phyloP scores from a whole-genome alignment of 177 flowering plant species.

The Vitis hybrid region DNA sequence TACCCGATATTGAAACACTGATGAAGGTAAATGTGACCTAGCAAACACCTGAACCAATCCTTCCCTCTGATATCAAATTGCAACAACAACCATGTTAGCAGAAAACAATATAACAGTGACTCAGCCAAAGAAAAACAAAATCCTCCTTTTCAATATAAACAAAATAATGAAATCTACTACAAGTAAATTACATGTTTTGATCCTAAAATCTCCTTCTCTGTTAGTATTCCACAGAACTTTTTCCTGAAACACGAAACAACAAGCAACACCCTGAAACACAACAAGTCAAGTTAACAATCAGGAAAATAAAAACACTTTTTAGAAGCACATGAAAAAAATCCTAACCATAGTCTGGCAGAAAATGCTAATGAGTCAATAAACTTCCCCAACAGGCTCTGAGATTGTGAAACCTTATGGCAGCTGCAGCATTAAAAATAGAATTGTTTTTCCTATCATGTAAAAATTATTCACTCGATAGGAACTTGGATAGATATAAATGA shows the following conservation, averaged over 20 bases:
- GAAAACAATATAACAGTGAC: slow-evolving; percentile 9
- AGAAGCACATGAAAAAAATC: slow-evolving; percentile 1
- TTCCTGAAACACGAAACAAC: slow-evolving; percentile 60
- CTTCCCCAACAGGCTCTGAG: slow-evolving; percentile 57
- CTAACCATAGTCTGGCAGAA: slow-evolving; percentile 83
- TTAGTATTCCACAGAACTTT: slow-evolving; percentile 60
- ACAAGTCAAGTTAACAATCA: slow-evolving; percentile 5
- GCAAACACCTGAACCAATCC: slow-evolving; percentile 73
- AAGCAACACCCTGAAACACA: slow-evolving; percentile 70
- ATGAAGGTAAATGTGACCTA: slow-evolving; percentile 46
- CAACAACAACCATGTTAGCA: slow-evolving; percentile 28
- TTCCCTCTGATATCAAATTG: slow-evolving; percentile 64
- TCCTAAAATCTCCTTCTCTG: slow-evolving; percentile 78
- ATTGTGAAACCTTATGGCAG: slow-evolving; percentile 34
- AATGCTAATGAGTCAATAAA: slow-evolving; percentile 64
- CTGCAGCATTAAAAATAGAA: slow-evolving; percentile 40
- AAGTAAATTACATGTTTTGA: slow-evolving; percentile 60
- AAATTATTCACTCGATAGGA: neutral
- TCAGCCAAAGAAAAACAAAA: neutral
- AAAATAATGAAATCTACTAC: neutral
- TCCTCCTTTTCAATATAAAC: neutral
- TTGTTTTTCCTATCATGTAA: neutral
- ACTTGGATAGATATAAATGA: neutral
- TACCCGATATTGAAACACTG: slow-evolving; percentile 56
- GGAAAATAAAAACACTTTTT: neutral